Evolutionary conservation across 164 flowering plant genomes (phyloP).

Genomic region (Euptelea pleiosperma): DNA sequence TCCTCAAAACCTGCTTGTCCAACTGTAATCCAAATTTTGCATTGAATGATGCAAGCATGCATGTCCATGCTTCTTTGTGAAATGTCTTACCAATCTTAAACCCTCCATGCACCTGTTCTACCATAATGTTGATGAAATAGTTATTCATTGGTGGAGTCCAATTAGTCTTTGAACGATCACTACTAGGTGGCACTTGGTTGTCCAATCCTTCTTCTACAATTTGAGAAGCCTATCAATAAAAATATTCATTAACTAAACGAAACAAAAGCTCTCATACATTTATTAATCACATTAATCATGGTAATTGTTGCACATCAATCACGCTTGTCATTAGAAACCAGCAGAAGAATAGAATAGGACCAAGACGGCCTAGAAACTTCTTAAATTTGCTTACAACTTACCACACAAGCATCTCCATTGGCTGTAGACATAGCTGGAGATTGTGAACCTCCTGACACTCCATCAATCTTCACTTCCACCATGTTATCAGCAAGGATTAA

Average conservation of each 20-base stretch:
- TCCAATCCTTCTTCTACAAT: background rate
- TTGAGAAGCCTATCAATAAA: background rate
- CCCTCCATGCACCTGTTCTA: conserved; percentile 13
- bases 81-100: conserved; percentile 10
- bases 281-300: background rate
- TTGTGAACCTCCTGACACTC: conserved; percentile 6
- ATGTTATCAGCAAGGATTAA: background rate
- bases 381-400: background rate
- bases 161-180: conserved; percentile 11
- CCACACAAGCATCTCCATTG: conserved; percentile 6
- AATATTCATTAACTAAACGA: background rate
- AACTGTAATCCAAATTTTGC: conserved; percentile 16
- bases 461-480: background rate
- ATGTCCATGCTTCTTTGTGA: conserved; percentile 12
- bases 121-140: conserved; percentile 15
- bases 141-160: conserved; percentile 16
- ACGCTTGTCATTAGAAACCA: no score
- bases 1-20: conserved; percentile 10
- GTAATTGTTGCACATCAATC: no score
- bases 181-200: conserved; percentile 5
- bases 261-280: background rate
- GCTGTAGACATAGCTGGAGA: conserved; percentile 4
- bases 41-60: conserved; percentile 13
- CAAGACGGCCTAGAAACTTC: background rate
- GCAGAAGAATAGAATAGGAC: background rate